A percentile compares a stretch with the other conserved stretches of the same genome.
Evolutionary conservation across 805 yeast species (phyloP).

Genomic region (Grigorovia transvaalensis): DNA sequence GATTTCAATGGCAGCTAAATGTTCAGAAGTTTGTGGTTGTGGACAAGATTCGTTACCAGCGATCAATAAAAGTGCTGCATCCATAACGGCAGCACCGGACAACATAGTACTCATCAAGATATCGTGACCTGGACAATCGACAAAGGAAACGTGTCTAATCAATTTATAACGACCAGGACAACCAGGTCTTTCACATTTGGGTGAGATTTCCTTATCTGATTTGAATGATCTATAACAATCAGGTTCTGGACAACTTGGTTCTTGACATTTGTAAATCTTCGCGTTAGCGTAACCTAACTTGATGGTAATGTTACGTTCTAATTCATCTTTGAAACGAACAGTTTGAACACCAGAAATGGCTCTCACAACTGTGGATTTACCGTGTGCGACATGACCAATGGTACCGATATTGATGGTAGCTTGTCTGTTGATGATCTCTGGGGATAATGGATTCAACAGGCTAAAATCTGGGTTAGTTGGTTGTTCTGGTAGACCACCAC

Average conservation of each 20-base stretch:
- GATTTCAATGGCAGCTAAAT: constrained; percentile 97
- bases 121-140: constrained; percentile 99
- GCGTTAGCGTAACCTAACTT: constrained; percentile 99
- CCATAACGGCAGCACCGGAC: constrained; percentile 99
- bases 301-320: constrained; percentile 97
- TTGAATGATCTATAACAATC: constrained; percentile 91
- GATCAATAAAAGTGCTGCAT: constrained; percentile 89
- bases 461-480: constrained; percentile 82
- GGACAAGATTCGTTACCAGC: constrained; percentile 99
- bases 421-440: constrained; percentile 96
- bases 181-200: constrained; percentile 81
- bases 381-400: constrained; percentile 93
- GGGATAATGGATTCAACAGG: constrained; percentile 73
- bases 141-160: constrained; percentile 94
- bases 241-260: constrained; percentile 80
- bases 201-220: constrained; percentile 88
- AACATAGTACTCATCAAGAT: constrained; percentile 99
- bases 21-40: constrained; percentile 99
- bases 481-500: constrained; percentile 97
- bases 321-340: constrained; percentile 96
- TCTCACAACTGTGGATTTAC: constrained; percentile 86
- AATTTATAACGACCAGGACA: constrained; percentile 83
- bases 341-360: constrained; percentile 98
- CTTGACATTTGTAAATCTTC: constrained; percentile 88
- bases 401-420: constrained; percentile 98